phyloP scores from a whole-genome alignment of 2,329 filamentous ascomycete species.

The Arachnopeziza araneosa region DNA sequence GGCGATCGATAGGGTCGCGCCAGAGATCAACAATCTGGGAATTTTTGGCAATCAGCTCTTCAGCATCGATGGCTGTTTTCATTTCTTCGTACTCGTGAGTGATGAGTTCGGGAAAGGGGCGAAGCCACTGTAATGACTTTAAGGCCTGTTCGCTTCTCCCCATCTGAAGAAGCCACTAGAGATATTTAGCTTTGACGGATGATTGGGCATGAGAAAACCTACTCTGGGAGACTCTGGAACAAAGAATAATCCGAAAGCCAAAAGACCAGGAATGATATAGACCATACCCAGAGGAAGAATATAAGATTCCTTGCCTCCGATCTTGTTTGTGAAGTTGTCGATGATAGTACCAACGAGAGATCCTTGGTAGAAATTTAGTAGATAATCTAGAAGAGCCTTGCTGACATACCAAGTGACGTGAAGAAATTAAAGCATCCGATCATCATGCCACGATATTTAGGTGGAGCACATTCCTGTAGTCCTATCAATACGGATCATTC shows the following conservation, averaged over 20 bases:
- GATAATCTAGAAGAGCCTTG: conserved; percentile 25
- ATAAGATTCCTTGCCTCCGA: conserved; percentile 29
- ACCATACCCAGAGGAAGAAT: conserved; percentile 30
- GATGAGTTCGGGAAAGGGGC: conserved; percentile 28
- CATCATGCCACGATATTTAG: conserved; percentile 44
- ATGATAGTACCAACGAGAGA: conserved; percentile 45
- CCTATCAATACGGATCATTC: conserved; percentile 9
- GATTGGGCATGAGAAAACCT: neutral
- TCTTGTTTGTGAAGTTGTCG: conserved; percentile 42
- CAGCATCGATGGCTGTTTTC: conserved; percentile 26
- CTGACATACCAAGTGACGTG: conserved; percentile 39
- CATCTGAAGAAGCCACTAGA: conserved; percentile 21
- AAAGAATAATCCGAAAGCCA: conserved; percentile 24
- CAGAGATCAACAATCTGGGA: conserved; percentile 42
- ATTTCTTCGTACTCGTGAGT: conserved; percentile 30
- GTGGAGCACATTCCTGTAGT: conserved; percentile 40
- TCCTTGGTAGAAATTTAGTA: conserved; percentile 29
- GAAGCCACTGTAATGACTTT: conserved; percentile 27
- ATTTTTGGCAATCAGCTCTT: conserved; percentile 23
- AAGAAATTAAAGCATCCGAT: conserved; percentile 44
- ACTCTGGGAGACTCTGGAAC: conserved; percentile 28
- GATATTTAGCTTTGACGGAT: neutral
- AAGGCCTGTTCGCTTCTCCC: conserved; percentile 24
- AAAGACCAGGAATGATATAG: conserved; percentile 24
- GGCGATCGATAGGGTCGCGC: conserved; percentile 45